These are phyloP conservation scores for Melaleuca alternifolia DNA, from an alignment of 345 rosid genomes.

Conservation along the genomic window DNA sequence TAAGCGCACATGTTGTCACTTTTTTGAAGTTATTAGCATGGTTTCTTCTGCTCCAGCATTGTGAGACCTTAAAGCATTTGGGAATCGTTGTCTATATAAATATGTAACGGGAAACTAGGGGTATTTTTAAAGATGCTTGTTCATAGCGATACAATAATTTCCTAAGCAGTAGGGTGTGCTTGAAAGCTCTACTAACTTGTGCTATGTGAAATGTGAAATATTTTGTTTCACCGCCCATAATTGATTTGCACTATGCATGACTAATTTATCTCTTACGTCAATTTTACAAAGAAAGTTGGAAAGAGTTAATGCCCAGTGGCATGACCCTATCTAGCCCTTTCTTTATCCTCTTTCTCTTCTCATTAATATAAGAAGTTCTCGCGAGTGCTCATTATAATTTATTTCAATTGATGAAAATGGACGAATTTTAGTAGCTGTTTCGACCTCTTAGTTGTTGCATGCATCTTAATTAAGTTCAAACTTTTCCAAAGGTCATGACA, in stretches of 20 bases:
- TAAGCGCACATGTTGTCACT: neutral
- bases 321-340: no score
- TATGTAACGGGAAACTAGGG: no score
- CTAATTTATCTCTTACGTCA: neutral
- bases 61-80: neutral
- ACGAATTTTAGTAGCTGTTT: neutral
- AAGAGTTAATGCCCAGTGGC: no score
- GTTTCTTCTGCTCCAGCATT: neutral
- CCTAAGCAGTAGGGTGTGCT: neutral
- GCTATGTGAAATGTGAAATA: neutral
- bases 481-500: conserved; percentile 91
- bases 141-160: no score
- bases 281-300: no score
- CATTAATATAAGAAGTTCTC: no score
- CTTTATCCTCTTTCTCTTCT: no score
- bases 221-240: neutral
- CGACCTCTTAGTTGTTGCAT: neutral
- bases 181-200: neutral
- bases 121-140: no score
- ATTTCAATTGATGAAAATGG: neutral
- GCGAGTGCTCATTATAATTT: no score
- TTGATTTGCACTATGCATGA: neutral
- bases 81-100: no score
- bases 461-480: neutral
- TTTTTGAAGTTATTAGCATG: neutral